Evolutionary conservation across 2,329 filamentous ascomycete species (phyloP).

Genomic region (Paraphoma sp.): DNA sequence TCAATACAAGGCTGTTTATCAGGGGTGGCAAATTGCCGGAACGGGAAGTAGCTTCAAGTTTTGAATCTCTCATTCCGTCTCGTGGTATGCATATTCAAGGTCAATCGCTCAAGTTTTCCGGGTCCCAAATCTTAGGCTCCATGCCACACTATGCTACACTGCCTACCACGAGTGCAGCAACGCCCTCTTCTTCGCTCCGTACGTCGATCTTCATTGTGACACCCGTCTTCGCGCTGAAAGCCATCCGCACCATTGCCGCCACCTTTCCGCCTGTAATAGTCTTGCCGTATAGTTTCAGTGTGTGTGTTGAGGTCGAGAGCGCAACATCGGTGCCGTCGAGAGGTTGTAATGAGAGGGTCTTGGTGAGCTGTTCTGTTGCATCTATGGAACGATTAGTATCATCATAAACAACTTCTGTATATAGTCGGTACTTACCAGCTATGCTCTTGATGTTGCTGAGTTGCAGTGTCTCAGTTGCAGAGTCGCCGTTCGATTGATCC

Average conservation of each 20-base stretch:
- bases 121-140: background rate
- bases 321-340: constrained; percentile 93
- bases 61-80: background rate
- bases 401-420: background rate
- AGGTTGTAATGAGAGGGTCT: constrained; percentile 87
- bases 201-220: constrained; percentile 96
- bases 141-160: constrained; percentile 71
- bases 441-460: constrained; percentile 90
- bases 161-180: constrained; percentile 83
- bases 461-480: constrained; percentile 89
- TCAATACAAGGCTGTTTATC: background rate
- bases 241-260: constrained; percentile 88
- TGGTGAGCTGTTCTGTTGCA: constrained; percentile 88
- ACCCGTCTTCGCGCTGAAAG: constrained; percentile 87
- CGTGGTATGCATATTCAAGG: background rate
- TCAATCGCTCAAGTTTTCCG: background rate
- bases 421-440: constrained; percentile 67
- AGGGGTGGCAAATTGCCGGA: background rate
- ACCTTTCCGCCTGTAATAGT: constrained; percentile 90
- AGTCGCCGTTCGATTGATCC: constrained; percentile 91
- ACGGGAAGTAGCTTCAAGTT: background rate
- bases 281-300: constrained; percentile 95
- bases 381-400: constrained; percentile 60
- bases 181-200: constrained; percentile 88
- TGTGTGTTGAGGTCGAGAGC: constrained; percentile 87